A percentile compares a stretch with the other conserved stretches of the same genome.
These are phyloP conservation scores for Heimioporus sp. DNA, from an alignment of 768 basidiomycete species.

Conservation along the genomic window DNA sequence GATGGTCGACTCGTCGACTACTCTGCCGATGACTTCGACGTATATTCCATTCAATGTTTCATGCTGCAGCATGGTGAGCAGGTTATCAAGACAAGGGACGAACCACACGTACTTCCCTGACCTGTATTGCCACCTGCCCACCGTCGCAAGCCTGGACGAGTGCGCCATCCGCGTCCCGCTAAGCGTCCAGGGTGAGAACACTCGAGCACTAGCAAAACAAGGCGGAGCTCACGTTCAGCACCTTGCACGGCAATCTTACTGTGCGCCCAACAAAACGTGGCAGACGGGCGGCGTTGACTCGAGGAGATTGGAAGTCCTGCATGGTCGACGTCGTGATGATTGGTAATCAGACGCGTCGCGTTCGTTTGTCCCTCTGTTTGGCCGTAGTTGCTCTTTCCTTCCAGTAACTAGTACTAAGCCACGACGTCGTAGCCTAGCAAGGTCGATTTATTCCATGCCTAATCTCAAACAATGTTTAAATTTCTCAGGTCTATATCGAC, in stretches of 20 bases:
- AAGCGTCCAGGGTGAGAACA: not conserved
- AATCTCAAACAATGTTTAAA: no score
- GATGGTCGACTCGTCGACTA: slow-evolving; percentile 52
- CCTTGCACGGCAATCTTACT: slow-evolving; percentile 62
- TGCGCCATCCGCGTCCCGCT: slow-evolving; percentile 43
- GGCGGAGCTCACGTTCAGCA: slow-evolving; percentile 44
- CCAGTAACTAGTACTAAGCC: no score
- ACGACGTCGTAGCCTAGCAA: no score
- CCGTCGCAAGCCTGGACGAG: slow-evolving; percentile 69
- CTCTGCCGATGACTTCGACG: slow-evolving; percentile 68
- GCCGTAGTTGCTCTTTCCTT: not conserved
- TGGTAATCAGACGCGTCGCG: slow-evolving; percentile 11
- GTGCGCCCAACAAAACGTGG: slow-evolving; percentile 49
- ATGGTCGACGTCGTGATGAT: slow-evolving; percentile 9
- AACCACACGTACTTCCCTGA: slow-evolving; percentile 38
- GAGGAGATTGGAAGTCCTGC: slow-evolving; percentile 37
- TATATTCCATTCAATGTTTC: slow-evolving; percentile 49
- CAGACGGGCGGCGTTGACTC: slow-evolving; percentile 64
- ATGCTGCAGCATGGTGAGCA: slow-evolving; percentile 30
- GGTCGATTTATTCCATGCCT: no score
- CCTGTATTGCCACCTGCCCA: slow-evolving; percentile 50
- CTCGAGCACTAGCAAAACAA: not conserved
- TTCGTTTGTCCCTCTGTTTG: slow-evolving; percentile 5
- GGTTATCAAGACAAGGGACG: not conserved
- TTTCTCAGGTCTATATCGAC: no score